Base-by-base conservation (phyloP, 306 rosid species). In the Sphenostylis stenocarpa region DNA sequence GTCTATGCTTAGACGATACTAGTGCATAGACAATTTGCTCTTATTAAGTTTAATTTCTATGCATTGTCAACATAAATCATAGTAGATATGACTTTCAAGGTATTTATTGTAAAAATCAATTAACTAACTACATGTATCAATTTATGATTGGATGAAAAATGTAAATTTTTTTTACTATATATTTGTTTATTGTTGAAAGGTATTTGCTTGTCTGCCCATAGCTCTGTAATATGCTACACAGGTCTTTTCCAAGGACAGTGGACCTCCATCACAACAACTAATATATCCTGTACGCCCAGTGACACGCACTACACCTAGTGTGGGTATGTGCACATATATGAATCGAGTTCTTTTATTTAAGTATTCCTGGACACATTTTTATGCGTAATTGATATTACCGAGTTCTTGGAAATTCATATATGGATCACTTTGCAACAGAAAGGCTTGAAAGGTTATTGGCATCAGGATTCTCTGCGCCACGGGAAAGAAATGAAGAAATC, bases 201-300 rank as follows among this genome's bases (percentile, higher is more conserved):
- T 53, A 20, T 21, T 60, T 64, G 34, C 20, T 67, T 28, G 39
- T 61, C 3, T 36, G 31, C 68, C 72, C 44, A 67, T 66, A 12
- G 24, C 55, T 67, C 70, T 53, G 77, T 83, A 21, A 66, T 76
- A 24, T 76, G 49, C 41, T 74, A 51, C 57, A 58, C 81, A 94
- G 97, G 89, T 92, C 20, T 90, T 94, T 73, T 82, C 90, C 48
- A 92, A 89, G 91, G 93, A 89, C 73, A 53, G 87, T 67, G 90
- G 82, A 23, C 83, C 88, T 85, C 74, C 85, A 41, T 66, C 76
- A 38, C 64, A 79, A 70, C 82, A 79, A 73, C 80, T 63, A 20
- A 66, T 61, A 33, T 16, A 45, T 61, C 64, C 86, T 11, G 72
- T 82, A 66, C 12, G 71, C 31, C 33, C 79, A 39, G 61, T 38